Evolutionary conservation across 805 yeast genomes (phyloP), one percentile per base, ranked within the genome.

Genomic region (Teunomyces gatunensis): DNA sequence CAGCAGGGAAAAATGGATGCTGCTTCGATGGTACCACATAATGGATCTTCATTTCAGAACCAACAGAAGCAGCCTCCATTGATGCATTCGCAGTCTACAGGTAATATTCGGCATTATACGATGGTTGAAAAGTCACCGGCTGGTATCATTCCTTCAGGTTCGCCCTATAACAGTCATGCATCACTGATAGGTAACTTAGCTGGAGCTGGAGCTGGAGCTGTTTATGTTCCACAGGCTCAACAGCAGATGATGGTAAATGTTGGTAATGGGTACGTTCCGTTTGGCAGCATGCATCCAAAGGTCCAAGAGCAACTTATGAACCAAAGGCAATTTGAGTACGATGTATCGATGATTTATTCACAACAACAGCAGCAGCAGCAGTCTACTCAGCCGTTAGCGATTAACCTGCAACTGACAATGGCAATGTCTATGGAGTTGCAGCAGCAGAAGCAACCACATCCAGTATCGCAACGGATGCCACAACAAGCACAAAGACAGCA

Each of bases 211-310:
- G 2, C 18, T n/a, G 18, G 18, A 32, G 34, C 34, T n/a, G 40
- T 23, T 7, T 21, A 45, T 13, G 36, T 36, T 2, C 39, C 46
- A 23, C 56, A 50, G 29, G 36, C 37, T 2, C 42, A 45, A 23
- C 56, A 52, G 20, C 58, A 55, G 45, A 39, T 57, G 46, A 55
- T 58, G 59, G 60, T 46, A 11, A 58, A 58, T 39, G 39, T 55
- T 11, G 61, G 59, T 2, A 56, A 48, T 41, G 60, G 61, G 5
- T 56, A 48, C 29, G 55, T 55, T 7, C 60, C 62, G 7, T 55
- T 55, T 36, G 45, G 46, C 30, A 45, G 53, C 3, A 49, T 60
- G 25, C 58, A 52, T 20, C 54, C 54, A 7, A 53, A 48, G 35
- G 32, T 52, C n/a, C 63, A 57, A 43, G 54, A 54, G 17, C 59